These are phyloP conservation scores for Xylaria curta DNA, from an alignment of 495 filamentous ascomycete species.

Conservation along the genomic window DNA sequence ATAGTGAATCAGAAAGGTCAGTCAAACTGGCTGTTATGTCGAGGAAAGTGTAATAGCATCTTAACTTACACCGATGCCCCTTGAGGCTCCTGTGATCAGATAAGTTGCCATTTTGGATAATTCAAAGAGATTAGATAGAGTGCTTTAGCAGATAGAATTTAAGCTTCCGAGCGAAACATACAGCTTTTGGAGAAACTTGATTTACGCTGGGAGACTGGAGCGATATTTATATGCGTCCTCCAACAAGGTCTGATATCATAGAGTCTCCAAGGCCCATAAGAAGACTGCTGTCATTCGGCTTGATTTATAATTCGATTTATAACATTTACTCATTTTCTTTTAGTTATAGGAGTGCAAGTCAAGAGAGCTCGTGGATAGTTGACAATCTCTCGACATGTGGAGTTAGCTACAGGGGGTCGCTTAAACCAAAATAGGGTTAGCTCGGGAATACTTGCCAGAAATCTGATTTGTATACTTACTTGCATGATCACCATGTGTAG, in stretches of 20 bases:
- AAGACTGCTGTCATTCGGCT: not conserved
- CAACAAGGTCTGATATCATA: not conserved
- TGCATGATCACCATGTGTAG: conserved; percentile 4
- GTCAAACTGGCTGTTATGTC: not conserved
- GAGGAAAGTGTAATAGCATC: not conserved
- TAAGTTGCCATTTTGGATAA: not conserved
- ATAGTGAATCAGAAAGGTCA: not conserved
- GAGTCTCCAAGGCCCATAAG: not conserved
- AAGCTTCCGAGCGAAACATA: not conserved
- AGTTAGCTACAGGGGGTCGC: not conserved
- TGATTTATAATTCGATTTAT: conserved; percentile 8
- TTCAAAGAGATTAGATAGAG: not conserved
- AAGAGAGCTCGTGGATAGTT: conserved; percentile 4
- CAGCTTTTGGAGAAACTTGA: not conserved
- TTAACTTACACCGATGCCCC: conserved; percentile 8
- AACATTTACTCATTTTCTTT: not conserved
- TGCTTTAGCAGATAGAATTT: not conserved
- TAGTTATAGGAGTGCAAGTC: not conserved
- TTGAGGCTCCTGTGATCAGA: conserved; percentile 3
- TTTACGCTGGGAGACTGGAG: not conserved
- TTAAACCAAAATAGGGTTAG: not conserved
- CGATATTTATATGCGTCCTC: not conserved
- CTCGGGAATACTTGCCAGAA: conserved; percentile 9
- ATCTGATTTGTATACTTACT: not conserved
- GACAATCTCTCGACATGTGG: not conserved